Conservation (phyloP, 192 early-diverging fungal genomes). For the Podochytrium sp. region DNA sequence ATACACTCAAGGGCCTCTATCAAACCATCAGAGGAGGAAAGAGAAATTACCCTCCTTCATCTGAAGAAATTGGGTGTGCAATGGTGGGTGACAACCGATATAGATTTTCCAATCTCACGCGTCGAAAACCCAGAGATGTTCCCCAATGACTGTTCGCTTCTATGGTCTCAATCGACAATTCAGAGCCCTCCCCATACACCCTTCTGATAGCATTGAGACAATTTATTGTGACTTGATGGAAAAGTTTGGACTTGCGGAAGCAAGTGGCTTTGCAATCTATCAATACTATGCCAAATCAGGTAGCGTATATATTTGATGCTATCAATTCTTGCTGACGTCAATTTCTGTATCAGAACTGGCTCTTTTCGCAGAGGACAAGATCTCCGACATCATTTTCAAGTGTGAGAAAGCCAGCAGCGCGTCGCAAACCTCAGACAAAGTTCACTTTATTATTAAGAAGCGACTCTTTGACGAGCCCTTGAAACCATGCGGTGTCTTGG, state of each 20-base stretch:
- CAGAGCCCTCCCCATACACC: slow-evolving; percentile 43
- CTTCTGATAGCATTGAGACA: slow-evolving; percentile 42
- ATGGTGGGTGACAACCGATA: slow-evolving; percentile 19
- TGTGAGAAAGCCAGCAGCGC: slow-evolving; percentile 37
- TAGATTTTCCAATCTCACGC: neutral
- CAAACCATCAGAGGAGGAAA: slow-evolving; percentile 24
- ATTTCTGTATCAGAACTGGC: too few relatives aligned
- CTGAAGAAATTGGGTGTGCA: slow-evolving; percentile 43
- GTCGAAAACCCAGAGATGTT: slow-evolving; percentile 39
- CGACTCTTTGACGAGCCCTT: slow-evolving; percentile 42
- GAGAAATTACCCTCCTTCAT: slow-evolving; percentile 43
- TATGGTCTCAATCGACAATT: slow-evolving; percentile 49
- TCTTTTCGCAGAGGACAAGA: slow-evolving; percentile 43
- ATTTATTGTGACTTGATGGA: slow-evolving; percentile 42
- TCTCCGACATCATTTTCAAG: slow-evolving; percentile 45
- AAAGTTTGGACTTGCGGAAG: slow-evolving; percentile 38
- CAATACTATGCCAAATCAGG: slow-evolving; percentile 38
- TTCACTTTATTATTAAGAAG: slow-evolving; percentile 49
- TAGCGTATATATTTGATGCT: slow-evolving; percentile 12
- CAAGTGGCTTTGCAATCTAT: slow-evolving; percentile 48
- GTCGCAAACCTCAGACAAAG: slow-evolving; percentile 24
- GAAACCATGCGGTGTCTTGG: neutral
- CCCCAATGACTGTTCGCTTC: slow-evolving; percentile 47
- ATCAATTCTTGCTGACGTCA: neutral
- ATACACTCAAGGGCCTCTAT: slow-evolving; percentile 46